Conservation (phyloP, 2,329 filamentous ascomycete species). For the Verticillium nonalfalfae region DNA sequence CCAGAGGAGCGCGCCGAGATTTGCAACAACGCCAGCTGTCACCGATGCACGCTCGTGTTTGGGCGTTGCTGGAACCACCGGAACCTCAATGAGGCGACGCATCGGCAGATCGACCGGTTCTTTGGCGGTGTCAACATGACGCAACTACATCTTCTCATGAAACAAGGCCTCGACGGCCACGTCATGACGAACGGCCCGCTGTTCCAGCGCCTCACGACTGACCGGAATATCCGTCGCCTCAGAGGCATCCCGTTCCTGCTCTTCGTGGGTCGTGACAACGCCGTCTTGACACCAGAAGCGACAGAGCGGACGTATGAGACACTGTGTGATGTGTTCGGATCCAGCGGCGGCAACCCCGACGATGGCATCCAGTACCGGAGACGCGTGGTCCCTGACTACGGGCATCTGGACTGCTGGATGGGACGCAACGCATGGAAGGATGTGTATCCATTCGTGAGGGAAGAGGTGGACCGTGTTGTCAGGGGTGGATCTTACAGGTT, state of each 20-base stretch:
- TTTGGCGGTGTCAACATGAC: slow-evolving; percentile 58
- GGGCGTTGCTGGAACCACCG: slow-evolving; percentile 58
- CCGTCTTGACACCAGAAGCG: slow-evolving; percentile 45
- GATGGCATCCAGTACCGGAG: slow-evolving; percentile 39
- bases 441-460: slow-evolving; percentile 49
- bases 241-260: slow-evolving; percentile 47
- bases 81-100: slow-evolving; percentile 61
- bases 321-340: slow-evolving; percentile 45
- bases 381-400: slow-evolving; percentile 49
- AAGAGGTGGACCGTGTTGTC: slow-evolving; percentile 48
- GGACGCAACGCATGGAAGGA: slow-evolving; percentile 52
- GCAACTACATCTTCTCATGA: slow-evolving; percentile 49
- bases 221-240: slow-evolving; percentile 42
- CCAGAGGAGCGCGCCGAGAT: slow-evolving; percentile 48
- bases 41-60: slow-evolving; percentile 53
- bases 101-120: slow-evolving; percentile 54
- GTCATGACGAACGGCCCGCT: slow-evolving; percentile 46
- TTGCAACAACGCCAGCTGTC: slow-evolving; percentile 56
- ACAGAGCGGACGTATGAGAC: slow-evolving; percentile 48
- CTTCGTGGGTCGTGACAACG: slow-evolving; percentile 50
- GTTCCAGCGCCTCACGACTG: slow-evolving; percentile 39
- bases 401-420: slow-evolving; percentile 59
- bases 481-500: slow-evolving; percentile 34
- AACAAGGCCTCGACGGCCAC: slow-evolving; percentile 42
- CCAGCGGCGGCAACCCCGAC: slow-evolving; percentile 16